Evolutionary conservation across 352 stramenopile species (phyloP).

Genomic region (Lagenidium giganteum): DNA sequence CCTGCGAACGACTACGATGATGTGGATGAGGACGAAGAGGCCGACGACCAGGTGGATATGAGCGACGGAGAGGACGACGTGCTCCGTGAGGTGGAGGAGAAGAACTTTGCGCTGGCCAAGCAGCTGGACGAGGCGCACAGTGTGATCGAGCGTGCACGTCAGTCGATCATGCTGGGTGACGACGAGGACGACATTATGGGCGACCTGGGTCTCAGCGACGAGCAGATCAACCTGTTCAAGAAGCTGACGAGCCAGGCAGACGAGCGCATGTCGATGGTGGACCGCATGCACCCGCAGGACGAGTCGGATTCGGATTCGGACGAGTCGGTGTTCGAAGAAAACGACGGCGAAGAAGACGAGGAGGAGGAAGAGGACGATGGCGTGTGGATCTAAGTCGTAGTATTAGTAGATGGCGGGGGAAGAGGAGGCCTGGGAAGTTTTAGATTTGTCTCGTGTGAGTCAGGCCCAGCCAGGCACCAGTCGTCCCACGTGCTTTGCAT

Average conservation of each 20-base stretch:
- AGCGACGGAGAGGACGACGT: conserved; percentile 63
- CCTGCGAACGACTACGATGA: conserved; percentile 68
- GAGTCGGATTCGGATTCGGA: conserved; percentile 78
- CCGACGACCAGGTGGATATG: conserved; percentile 71
- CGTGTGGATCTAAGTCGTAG: conserved; percentile 80
- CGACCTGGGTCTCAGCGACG: conserved; percentile 57
- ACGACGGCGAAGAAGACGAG: conserved; percentile 35
- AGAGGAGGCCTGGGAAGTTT: too few relatives aligned
- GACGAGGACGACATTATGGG: conserved; percentile 55
- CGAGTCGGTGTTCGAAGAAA: conserved; percentile 29
- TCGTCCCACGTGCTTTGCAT: too few relatives aligned
- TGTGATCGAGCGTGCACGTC: conserved; percentile 76
- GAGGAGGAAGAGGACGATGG: conserved; percentile 60
- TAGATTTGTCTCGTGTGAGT: conserved; percentile 13
- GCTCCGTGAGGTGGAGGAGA: conserved; percentile 72
- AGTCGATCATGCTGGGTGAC: conserved; percentile 83
- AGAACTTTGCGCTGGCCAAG: conserved; percentile 80
- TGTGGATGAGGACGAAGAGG: conserved; percentile 76
- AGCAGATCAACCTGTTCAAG: conserved; percentile 91
- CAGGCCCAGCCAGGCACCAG: too few relatives aligned
- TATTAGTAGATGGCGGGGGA: conserved; percentile 9
- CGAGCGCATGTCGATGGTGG: conserved; percentile 82
- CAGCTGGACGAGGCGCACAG: conserved; percentile 81
- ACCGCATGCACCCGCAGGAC: conserved; percentile 70
- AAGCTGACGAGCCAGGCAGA: conserved; percentile 86